These are phyloP conservation scores for Hyaloperonospora brassicae DNA, from an alignment of 352 stramenopile genomes.

Conservation along the genomic window DNA sequence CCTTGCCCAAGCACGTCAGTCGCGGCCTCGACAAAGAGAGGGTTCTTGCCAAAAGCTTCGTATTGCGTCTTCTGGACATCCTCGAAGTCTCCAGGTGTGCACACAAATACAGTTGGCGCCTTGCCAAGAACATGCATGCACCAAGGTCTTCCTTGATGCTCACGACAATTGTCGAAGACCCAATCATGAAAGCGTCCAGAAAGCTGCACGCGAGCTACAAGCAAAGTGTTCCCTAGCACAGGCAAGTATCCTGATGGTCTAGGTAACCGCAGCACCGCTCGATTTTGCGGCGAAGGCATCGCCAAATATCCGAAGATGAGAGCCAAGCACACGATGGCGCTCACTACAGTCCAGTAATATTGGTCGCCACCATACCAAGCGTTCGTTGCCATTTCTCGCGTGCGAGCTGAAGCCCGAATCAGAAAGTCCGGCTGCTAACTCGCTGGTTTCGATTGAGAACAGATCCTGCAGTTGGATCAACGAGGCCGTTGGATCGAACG, in stretches of 20 bases:
- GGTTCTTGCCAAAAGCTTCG: constrained; percentile 34
- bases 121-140: constrained; percentile 38
- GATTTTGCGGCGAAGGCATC: constrained; percentile 16
- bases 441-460: no score
- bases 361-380: not conserved
- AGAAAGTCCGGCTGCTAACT: no score
- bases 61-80: constrained; percentile 36
- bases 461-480: no score
- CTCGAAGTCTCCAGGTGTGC: constrained; percentile 28
- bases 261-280: constrained; percentile 26
- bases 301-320: constrained; percentile 22
- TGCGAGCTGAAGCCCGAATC: not conserved
- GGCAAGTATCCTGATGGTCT: constrained; percentile 36
- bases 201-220: constrained; percentile 33
- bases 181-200: constrained; percentile 47
- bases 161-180: constrained; percentile 36
- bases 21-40: constrained; percentile 18
- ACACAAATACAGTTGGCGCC: constrained; percentile 23
- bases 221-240: constrained; percentile 38
- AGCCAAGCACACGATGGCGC: constrained; percentile 5
- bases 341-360: constrained; percentile 3
- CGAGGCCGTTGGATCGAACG: no score
- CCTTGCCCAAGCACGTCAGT: constrained; percentile 29
- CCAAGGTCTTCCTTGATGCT: constrained; percentile 39
- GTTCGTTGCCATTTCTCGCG: constrained; percentile 4